Evolutionary conservation across 345 rosid species (phyloP), one percentile per base, ranked within the genome.

Genomic region (Leavenworthia alabamica): DNA sequence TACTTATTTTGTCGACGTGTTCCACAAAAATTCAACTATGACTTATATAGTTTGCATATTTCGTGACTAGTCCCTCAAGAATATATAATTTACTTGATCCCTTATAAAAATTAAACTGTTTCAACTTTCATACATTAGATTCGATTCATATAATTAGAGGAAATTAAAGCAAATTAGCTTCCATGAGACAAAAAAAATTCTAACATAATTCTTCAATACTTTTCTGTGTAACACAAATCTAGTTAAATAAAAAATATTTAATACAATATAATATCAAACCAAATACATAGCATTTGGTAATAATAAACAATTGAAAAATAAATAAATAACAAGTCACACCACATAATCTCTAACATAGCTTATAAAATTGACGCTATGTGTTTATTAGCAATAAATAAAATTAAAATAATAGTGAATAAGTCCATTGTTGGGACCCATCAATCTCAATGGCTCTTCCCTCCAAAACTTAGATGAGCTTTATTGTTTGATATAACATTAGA

Each of bases 361-460:
- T 56, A 64, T n/a, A n/a, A n/a, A n/a, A n/a, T n/a, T n/a, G n/a
- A n/a, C 56, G 75, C 75, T 50, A 4, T 56, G 54, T 63, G 64
- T 48, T 37, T 62, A 23, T 5, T 35, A 52, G 40, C 33, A 31
- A 46, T 27, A 71, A 56, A 39, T 19, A 32, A 56, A n/a, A n/a
- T 3, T 6, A 4, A 48, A 40, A 58, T 56, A 48, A 12, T 17
- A 43, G 60, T 56, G 59, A 71, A 49, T 13, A 46, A 20, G 70
- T 56, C 64, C 70, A 28, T 71, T 16, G 55, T 9, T 49, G 66
- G 75, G 75, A 58, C 70, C 70, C 70, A 55, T 54, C 27, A 36
- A 11, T 40, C 60, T 47, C 63, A 48, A n/a, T n/a, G n/a, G n/a
- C 42, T n/a, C 15, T 70, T 70, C 74, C 68, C 68, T 70, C 57